phyloP scores from a whole-genome alignment of 2,329 filamentous ascomycete species.

The Alternaria dauci region DNA sequence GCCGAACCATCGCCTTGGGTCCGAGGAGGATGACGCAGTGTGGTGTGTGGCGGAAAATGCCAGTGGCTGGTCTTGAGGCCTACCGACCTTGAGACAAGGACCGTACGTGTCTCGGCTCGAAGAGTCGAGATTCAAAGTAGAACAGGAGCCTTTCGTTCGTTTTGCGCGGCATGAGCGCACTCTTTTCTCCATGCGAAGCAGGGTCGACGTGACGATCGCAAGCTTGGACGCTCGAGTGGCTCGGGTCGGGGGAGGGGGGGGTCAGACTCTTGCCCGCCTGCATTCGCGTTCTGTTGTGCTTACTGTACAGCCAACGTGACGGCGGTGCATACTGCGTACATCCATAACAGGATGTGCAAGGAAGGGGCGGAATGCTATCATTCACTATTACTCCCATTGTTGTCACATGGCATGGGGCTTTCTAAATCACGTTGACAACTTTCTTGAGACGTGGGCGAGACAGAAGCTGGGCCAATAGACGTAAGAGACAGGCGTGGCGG shows the following conservation, averaged over 20 bases:
- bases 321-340: slow-evolving; percentile 9
- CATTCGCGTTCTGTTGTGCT: slow-evolving; percentile 11
- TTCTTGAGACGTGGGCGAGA: slow-evolving; percentile 46
- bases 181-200: neutral
- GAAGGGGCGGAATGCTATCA: neutral
- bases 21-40: slow-evolving; percentile 12
- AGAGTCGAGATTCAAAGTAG: slow-evolving; percentile 1
- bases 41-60: slow-evolving; percentile 8
- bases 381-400: neutral
- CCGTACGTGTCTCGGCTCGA: slow-evolving; percentile 3
- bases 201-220: slow-evolving; percentile 3
- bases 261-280: slow-evolving; percentile 2
- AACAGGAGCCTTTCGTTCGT: neutral
- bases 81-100: slow-evolving; percentile 38
- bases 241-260: neutral
- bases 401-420: slow-evolving; percentile 35
- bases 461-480: slow-evolving; percentile 38
- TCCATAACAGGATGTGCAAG: neutral
- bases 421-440: slow-evolving; percentile 27
- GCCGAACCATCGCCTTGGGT: slow-evolving; percentile 24
- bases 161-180: slow-evolving; percentile 1
- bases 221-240: slow-evolving; percentile 1
- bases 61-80: slow-evolving; percentile 13
- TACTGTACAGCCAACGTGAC: neutral
- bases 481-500: slow-evolving; percentile 12